phyloP scores from a whole-genome alignment of 768 basidiomycete genomes.

The Russula griseocarnosa region DNA sequence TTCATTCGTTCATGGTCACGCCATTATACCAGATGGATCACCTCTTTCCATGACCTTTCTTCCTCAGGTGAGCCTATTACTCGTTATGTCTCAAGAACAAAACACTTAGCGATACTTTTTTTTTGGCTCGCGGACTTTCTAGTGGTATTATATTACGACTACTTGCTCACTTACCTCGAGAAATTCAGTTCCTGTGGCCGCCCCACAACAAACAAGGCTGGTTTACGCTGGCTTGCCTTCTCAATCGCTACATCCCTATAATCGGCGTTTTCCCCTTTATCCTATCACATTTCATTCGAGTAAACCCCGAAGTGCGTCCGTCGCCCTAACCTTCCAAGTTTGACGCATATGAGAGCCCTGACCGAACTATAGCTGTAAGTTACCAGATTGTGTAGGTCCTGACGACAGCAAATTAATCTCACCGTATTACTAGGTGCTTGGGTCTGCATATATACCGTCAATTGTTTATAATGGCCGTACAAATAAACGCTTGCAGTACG shows the following conservation, averaged over 20 bases:
- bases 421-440: constrained; percentile 1
- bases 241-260: constrained; percentile 49
- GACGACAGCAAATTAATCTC: neutral
- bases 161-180: constrained; percentile 34
- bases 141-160: constrained; percentile 36
- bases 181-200: constrained; percentile 45
- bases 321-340: neutral
- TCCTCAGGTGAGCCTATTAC: constrained; percentile 8
- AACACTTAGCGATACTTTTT: neutral
- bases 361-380: constrained; percentile 12
- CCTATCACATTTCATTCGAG: constrained; percentile 25
- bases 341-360: neutral
- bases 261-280: constrained; percentile 35
- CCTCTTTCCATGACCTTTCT: neutral
- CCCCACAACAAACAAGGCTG: constrained; percentile 35
- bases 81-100: neutral
- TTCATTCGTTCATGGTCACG: neutral
- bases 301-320: neutral
- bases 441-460: constrained; percentile 2
- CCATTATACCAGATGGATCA: constrained; percentile 2
- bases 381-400: neutral
- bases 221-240: constrained; percentile 44
- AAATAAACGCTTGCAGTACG: constrained; percentile 6
- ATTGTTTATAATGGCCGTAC: neutral
- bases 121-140: neutral